Evolutionary conservation across 2,329 filamentous ascomycete species (phyloP), one percentile per base, ranked within the genome.

Genomic region (Beauveria varroae): DNA sequence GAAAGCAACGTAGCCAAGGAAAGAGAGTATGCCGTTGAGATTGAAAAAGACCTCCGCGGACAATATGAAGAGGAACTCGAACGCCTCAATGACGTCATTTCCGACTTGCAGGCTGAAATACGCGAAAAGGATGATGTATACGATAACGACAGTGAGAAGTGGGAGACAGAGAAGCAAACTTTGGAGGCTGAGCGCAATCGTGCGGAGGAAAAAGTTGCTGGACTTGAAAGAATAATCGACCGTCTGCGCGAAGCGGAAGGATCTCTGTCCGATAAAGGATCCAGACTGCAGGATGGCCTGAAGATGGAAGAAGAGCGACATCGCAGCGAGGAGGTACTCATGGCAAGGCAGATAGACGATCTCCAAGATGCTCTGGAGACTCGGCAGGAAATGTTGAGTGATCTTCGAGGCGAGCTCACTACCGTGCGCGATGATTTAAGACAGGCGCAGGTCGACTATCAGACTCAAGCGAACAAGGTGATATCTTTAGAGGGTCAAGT

Each of bases 401-500:
- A 84, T 55, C 77, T 89, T 28, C 83, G 87, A 57, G 81, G 79
- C 57, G 88, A 93, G 67, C 75, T 92, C 3, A 84, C 87, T 2
- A 75, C 78, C 8, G 81, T 86, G 9, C 84, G 83, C 59, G 88
- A 92, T 65, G 86, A 91, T 61, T 79, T 92, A 9, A 84, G 88
- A n/a, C 78, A 87, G 55, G 83, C 83, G 28, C 84, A 86, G 65
- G 79, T 87, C 24, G 85, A 87, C 65, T 81, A 85, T 68, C 82
- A 85, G 65, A 71, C 79, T 1, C 79, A 90, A 63, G 78, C 79
- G 54, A 86, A 89, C 65, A 90, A 86, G 70, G 78, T 86, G 2
- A 83, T 88, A 62, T 80, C 81, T 8, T 72, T 93, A 22, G 88
- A 93, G 69, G 89, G 92, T 65, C 89, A 92, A 70, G 79, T 91